Evolutionary conservation across 179 eudicot genomes (phyloP), one percentile per base, ranked within the genome.

Genomic region (Sideroxylon spinosum): DNA sequence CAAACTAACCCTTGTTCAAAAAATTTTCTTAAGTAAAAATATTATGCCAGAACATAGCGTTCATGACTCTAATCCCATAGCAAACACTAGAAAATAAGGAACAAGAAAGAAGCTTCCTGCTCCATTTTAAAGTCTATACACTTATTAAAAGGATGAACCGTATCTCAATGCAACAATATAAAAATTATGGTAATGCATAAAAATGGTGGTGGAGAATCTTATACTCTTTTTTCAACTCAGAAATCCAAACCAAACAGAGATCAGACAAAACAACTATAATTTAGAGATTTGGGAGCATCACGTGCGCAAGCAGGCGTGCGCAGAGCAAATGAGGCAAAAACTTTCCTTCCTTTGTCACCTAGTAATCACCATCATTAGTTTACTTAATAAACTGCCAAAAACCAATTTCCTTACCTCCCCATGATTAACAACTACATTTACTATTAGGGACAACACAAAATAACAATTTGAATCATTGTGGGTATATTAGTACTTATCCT

Each of bases 271-370:
- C 2, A 84, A 28, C 75, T 76, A 71, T 55, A 66, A 78, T 79
- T 75, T 63, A 74, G 72, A 81, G 64, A 79, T 61, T 69, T 61
- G 82, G 80, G 83, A 79, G 57, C 20, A 77, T 81, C 90, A 87
- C 88, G 82, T 87, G 87, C 71, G 68, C 85, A 80, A 81, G 90
- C 86, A 82, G 68, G 83, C 82, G 53, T 78, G 77, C 83, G 72
- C 79, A 76, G 80, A 63, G 55, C 74, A 83, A 81, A 73, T 72
- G 53, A 75, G 77, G 74, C 83, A 63, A 71, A 52, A 65, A 68
- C 46, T 60, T 57, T 72, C 76, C 52, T 76, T 60, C 60, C 63
- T 81, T 81, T 87, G 88, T 83, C 88, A 83, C 80, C 56, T 88
- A 83, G 82, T 78, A 68, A 52, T 57, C 77, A 78, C 78, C 75